phyloP scores from a whole-genome alignment of 2,329 filamentous ascomycete species.

The Colletotrichum lini region DNA sequence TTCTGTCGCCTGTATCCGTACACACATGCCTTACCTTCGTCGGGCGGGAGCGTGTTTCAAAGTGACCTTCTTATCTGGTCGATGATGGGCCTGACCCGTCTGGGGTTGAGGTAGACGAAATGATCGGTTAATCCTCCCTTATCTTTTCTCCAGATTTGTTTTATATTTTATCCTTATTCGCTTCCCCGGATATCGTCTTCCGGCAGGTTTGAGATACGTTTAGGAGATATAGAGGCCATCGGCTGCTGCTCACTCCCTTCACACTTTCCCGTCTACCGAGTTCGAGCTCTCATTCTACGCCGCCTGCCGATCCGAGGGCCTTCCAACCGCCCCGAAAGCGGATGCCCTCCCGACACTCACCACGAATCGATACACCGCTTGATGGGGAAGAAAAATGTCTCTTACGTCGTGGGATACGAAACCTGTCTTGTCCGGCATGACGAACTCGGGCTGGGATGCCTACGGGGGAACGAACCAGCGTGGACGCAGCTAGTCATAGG shows the following conservation, averaged over 20 bases:
- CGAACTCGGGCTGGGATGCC: not conserved
- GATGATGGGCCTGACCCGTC: constrained; percentile 3
- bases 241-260: not conserved
- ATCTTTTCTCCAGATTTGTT: constrained; percentile 20
- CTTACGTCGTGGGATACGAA: not conserved
- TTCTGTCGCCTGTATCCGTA: not conserved
- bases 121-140: not conserved
- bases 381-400: not conserved
- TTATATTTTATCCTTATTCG: not conserved
- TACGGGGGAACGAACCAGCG: not conserved
- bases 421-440: not conserved
- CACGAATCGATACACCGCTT: not conserved
- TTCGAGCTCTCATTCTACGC: too few relatives aligned
- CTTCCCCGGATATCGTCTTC: constrained; percentile 13
- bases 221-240: constrained; percentile 9
- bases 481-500: not conserved
- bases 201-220: not conserved
- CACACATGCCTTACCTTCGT: too few relatives aligned
- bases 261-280: too few relatives aligned
- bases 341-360: not conserved
- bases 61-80: constrained; percentile 24
- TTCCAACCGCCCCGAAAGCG: not conserved
- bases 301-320: constrained; percentile 1
- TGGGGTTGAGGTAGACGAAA: constrained; percentile 4
- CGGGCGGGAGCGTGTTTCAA: constrained; percentile 4